Conservation (phyloP, 2,329 filamentous ascomycete species). For the Curvularia eragrostidis region DNA sequence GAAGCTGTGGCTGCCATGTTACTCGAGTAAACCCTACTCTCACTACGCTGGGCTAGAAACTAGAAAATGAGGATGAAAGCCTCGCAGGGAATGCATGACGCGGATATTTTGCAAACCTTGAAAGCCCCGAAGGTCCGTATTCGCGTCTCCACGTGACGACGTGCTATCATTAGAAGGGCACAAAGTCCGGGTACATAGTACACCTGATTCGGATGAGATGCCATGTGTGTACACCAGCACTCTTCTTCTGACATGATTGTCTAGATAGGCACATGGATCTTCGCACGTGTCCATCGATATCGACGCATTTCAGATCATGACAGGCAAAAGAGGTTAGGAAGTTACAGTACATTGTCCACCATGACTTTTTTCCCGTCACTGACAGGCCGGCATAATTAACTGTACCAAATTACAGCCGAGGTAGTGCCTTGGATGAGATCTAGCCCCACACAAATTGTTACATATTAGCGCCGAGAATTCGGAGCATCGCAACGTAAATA, state of each 20-base stretch:
- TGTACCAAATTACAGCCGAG: slow-evolving; percentile 1
- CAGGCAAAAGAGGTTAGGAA: neutral
- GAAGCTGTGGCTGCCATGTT: slow-evolving; percentile 16
- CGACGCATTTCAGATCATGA: neutral
- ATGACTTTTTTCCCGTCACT: neutral
- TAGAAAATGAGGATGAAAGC: slow-evolving; percentile 12
- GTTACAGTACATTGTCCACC: neutral
- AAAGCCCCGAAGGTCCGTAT: slow-evolving; percentile 6
- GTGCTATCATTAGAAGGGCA: neutral
- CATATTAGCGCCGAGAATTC: slow-evolving; percentile 9
- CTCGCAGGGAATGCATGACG: slow-evolving; percentile 14
- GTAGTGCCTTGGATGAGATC: neutral
- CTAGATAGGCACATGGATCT: neutral
- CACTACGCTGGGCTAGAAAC: slow-evolving; percentile 3
- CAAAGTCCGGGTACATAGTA: neutral
- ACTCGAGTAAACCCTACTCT: neutral
- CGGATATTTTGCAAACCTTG: slow-evolving; percentile 15
- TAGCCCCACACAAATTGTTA: neutral
- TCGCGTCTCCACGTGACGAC: slow-evolving; percentile 18
- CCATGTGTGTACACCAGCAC: neutral
- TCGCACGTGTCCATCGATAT: neutral
- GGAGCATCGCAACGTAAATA: slow-evolving; percentile 5
- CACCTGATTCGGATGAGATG: neutral
- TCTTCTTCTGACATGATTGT: neutral
- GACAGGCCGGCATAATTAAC: neutral